Percentiles rank a stretch among this genome's conserved stretches.
Conservation (phyloP, 2,329 filamentous ascomycete genomes). For the Lizonia empirigonia region DNA sequence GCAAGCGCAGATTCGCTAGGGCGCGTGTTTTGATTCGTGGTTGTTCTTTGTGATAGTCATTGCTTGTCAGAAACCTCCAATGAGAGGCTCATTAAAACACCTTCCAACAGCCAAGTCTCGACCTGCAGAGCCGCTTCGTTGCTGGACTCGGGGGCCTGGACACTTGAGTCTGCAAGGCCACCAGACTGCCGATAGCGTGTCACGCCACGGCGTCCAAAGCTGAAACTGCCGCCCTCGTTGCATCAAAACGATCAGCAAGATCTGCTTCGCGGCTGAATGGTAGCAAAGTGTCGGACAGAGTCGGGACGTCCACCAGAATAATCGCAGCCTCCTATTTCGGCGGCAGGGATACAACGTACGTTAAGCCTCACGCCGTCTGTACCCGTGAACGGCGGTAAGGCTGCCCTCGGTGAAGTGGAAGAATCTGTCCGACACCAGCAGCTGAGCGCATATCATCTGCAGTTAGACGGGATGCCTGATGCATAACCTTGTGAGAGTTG, state of each 20-base stretch:
- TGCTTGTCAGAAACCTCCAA: not conserved
- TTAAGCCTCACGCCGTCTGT: slow-evolving; percentile 14
- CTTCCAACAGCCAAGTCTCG: not conserved
- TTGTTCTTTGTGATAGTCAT: not conserved
- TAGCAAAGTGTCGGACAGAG: slow-evolving; percentile 11
- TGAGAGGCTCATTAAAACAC: not conserved
- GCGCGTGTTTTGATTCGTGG: not conserved
- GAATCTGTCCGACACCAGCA: slow-evolving; percentile 1
- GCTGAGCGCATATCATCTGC: not conserved
- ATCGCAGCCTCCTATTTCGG: not conserved
- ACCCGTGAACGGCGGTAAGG: slow-evolving; percentile 10
- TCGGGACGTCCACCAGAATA: slow-evolving; percentile 4
- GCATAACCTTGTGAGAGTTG: not conserved
- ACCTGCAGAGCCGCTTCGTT: slow-evolving; percentile 4
- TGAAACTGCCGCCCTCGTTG: slow-evolving; percentile 4
- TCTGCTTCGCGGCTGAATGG: slow-evolving; percentile 1
- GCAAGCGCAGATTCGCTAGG: not conserved
- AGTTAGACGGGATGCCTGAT: not conserved
- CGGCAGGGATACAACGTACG: slow-evolving; percentile 7
- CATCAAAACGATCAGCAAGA: not conserved
- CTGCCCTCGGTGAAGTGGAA: slow-evolving; percentile 25
- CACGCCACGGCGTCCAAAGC: slow-evolving; percentile 26
- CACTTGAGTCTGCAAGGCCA: slow-evolving; percentile 1
- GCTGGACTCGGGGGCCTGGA: not conserved
- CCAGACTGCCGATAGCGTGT: slow-evolving; percentile 1